phyloP scores from a whole-genome alignment of 2,329 filamentous ascomycete species.

The Pseudogymnoascus sp. region DNA sequence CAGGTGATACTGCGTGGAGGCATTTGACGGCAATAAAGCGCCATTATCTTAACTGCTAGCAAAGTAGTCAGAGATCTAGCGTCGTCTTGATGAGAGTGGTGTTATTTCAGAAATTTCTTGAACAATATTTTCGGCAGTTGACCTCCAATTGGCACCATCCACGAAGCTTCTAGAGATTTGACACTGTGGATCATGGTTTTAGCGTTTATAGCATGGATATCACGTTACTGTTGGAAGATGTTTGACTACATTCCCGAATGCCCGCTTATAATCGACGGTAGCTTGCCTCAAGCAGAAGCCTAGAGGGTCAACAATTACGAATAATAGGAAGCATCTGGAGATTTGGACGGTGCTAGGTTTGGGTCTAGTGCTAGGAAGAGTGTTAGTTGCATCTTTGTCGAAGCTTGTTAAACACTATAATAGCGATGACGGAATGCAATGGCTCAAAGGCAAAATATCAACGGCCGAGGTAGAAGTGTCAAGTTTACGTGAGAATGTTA shows the following conservation, averaged over 20 bases:
- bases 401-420: not conserved
- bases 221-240: not conserved
- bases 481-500: not conserved
- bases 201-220: not conserved
- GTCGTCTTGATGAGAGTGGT: not conserved
- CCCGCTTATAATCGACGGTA: not conserved
- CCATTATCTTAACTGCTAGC: not conserved
- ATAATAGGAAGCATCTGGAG: not conserved
- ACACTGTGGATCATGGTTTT: not conserved
- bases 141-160: not conserved
- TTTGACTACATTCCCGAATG: not conserved
- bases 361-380: not conserved
- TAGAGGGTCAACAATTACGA: not conserved
- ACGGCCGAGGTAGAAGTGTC: not conserved
- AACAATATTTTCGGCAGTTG: not conserved
- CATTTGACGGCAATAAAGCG: not conserved
- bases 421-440: not conserved
- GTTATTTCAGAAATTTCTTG: not conserved
- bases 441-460: not conserved
- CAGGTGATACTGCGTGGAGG: not conserved
- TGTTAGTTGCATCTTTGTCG: not conserved
- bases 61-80: not conserved
- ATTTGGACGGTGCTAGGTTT: not conserved
- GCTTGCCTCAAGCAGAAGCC: not conserved
- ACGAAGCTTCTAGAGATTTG: not conserved